Evolutionary conservation across 768 basidiomycete genomes (phyloP), one percentile per base, ranked within the genome.

Genomic region (Vararia minispora): DNA sequence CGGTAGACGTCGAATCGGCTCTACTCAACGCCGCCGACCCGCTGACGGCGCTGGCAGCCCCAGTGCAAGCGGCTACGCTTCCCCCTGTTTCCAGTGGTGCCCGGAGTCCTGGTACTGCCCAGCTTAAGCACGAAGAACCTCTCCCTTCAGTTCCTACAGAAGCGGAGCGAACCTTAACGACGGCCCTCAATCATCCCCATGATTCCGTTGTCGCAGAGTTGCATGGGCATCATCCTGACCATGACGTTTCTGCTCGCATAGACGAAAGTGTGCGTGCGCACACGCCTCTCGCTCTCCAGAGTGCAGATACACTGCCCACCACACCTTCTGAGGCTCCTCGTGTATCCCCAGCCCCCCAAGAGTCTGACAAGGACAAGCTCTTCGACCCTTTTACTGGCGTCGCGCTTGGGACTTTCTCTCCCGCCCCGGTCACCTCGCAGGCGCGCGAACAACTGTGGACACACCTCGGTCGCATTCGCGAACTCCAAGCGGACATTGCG

Each of bases 401-500:
- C 4, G 43, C 58, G 21, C 44, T 71, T 4, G 73, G 71, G 14
- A 21, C 58, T 3, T 49, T 71, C 28, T 51, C 22, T 42, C 52
- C 36, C 27, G 37, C 30, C 23, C 43, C 45, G 7, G 26, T 28
- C 22, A 33, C 27, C 14, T 37, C 43, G 44, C 49, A 17, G 45
- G 30, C 23, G 21, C 38, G 68, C 45, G 71, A 70, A 35, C 72
- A 69, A 37, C 54, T 81, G 34, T 87, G 84, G 84, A 51, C 68
- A 0, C 75, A 79, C 44, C 67, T 87, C 12, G 72, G 73, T 14
- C 68, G 66, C 30, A 77, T 87, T n/a, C 55, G 83, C 44, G 76
- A 77, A 26, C 57, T 87, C 22, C 82, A 87, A 54, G 73, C 69
- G 39, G 73, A 82, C 45, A 73, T 87, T 24, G 76, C 83, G 5